Percentiles rank a stretch among this genome's conserved stretches.
Conservation (phyloP, 768 basidiomycete species). For the Epithele typhae region DNA sequence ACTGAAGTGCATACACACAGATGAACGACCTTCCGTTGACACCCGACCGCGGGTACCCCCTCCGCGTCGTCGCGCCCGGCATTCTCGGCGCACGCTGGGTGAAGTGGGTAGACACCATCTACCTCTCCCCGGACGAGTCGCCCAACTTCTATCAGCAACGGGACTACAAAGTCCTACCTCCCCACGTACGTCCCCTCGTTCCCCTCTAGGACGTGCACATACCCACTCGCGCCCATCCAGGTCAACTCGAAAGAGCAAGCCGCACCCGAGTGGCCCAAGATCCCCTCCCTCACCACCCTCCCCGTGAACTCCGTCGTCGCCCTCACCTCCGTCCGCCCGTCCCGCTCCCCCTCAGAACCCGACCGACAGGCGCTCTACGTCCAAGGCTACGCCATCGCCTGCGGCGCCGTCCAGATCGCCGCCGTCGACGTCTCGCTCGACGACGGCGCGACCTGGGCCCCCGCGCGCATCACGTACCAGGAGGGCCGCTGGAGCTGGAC, state of each 20-base stretch:
- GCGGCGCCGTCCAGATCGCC: constrained; percentile 8
- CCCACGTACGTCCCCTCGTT: constrained; percentile 6
- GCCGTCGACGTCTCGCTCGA: constrained; percentile 15
- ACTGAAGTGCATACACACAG: constrained; percentile 26
- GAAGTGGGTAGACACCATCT: constrained; percentile 68
- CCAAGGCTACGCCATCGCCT: constrained; percentile 16
- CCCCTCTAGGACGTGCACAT: constrained; percentile 38
- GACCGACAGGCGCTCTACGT: no score
- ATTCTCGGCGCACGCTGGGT: constrained; percentile 70
- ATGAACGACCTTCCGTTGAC: constrained; percentile 62
- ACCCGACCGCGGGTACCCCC: constrained; percentile 59
- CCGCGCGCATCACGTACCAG: constrained; percentile 16
- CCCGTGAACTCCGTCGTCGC: constrained; percentile 16
- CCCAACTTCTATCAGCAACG: constrained; percentile 68
- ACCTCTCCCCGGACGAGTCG: constrained; percentile 50
- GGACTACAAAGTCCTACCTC: constrained; percentile 53
- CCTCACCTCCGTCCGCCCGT: constrained; percentile 2
- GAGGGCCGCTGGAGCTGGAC: constrained; percentile 70
- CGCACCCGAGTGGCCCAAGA: constrained; percentile 7
- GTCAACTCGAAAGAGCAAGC: constrained; percentile 14
- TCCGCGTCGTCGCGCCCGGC: constrained; percentile 67
- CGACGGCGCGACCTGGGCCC: constrained; percentile 14
- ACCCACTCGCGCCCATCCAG: not conserved
- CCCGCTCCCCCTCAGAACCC: no score
- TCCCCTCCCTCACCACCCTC: constrained; percentile 13